These are phyloP conservation scores for Auricularia auricula-judae DNA, from an alignment of 768 basidiomycete genomes.

Conservation along the genomic window DNA sequence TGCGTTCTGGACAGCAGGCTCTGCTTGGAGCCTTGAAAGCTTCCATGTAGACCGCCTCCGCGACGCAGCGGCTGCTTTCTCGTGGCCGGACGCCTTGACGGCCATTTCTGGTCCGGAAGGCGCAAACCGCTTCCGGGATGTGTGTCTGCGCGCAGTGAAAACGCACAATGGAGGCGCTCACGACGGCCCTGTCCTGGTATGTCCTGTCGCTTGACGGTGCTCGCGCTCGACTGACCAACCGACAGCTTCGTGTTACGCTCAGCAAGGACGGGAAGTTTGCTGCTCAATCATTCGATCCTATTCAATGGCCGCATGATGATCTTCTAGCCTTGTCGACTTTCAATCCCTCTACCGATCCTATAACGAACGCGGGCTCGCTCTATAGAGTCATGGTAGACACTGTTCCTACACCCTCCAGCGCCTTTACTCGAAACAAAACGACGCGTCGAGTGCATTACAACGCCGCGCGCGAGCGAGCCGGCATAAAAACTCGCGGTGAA, in stretches of 20 bases:
- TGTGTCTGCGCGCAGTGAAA: constrained; percentile 22
- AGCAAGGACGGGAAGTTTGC: background rate
- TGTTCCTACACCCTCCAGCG: constrained; percentile 37
- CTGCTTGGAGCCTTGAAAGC: constrained; percentile 48
- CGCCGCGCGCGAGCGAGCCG: constrained; percentile 47
- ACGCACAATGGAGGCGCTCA: background rate
- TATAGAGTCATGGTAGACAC: constrained; percentile 46
- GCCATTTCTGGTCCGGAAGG: constrained; percentile 15
- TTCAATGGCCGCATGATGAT: constrained; percentile 27
- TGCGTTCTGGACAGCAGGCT: constrained; percentile 47
- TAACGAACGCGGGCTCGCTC: constrained; percentile 18
- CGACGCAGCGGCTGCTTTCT: constrained; percentile 37
- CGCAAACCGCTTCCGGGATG: constrained; percentile 28
- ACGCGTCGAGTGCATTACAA: constrained; percentile 51
- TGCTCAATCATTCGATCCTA: constrained; percentile 15
- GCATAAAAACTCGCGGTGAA: constrained; percentile 24
- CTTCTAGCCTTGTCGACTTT: constrained; percentile 19
- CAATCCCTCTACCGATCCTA: constrained; percentile 21
- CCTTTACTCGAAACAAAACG: constrained; percentile 63
- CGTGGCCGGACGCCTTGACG: constrained; percentile 31
- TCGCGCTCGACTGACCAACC: background rate
- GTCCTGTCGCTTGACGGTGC: background rate
- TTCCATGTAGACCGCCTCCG: constrained; percentile 52
- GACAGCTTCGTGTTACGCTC: constrained; percentile 7
- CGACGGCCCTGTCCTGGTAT: background rate